Base-by-base conservation (phyloP, 2,329 filamentous ascomycete species). In the Beauveria asiatica region DNA sequence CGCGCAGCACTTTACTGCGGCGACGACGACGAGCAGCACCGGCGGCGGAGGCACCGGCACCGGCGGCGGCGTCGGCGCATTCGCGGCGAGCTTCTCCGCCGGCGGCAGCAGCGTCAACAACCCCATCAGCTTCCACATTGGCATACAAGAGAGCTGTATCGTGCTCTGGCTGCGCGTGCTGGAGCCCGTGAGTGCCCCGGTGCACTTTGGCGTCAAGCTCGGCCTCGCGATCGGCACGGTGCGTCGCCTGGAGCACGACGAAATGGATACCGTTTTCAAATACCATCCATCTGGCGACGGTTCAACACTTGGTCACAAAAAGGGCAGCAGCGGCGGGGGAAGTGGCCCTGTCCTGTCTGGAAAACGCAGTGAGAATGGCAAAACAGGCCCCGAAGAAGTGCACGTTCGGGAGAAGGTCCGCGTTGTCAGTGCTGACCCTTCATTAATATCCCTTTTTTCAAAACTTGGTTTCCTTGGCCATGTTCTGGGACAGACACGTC, bases 351-450 rank as follows among this genome's bases (percentile, higher is more conserved):
- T 67, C 64, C 42, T 66, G 63, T 57, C 67, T 65, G 30, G 64
- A 64, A 44, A 66, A 68, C 62, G 65, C 64, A n/a, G n/a, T 30
- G 46, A 23, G 23, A 51, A 42, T 10, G 39, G 64, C 65, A 27
- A 67, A 68, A 5, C 39, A 37, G 44, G 49, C 11, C 37, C 45
- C 17, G 52, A 57, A 49, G 48, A 94, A 63, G 92, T 97, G 3
- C 87, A 85, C 64, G 93, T 97, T 50, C 85, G 87, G 65, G 93
- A 97, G 72, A 97, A 97, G 76, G 83, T 96, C 5, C 82, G 89
- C 45, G 87, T 97, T 2, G 92, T 96, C 73, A 93, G 85, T 67
- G 90, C 92, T 59, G 92, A 97, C 72, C 93, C 93, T 1, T 92
- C 86, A 66, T 71, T 97, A 64, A 86, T 97, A 71, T 88, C 89